A percentile compares a stretch with the other conserved stretches of the same genome.
Evolutionary conservation across 2,329 filamentous ascomycete species (phyloP).

Genomic region (Colletotrichum sp.): DNA sequence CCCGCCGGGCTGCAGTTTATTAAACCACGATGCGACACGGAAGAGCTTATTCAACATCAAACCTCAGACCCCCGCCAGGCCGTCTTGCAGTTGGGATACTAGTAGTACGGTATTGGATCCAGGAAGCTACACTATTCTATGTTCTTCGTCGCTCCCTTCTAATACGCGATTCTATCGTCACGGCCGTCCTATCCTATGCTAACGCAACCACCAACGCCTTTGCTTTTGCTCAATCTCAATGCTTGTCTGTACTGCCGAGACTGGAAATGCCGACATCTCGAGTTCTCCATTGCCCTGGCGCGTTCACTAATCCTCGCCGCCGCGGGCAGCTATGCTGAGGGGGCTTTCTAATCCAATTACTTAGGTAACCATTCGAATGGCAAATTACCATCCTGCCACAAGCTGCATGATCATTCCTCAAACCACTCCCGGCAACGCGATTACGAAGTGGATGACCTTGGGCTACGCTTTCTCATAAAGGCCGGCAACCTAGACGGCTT

Average conservation of each 20-base stretch:
- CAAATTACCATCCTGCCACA: neutral
- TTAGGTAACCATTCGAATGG: neutral
- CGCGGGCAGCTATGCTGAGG: neutral
- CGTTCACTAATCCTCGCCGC: neutral
- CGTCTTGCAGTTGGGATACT: neutral
- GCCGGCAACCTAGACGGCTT: constrained; percentile 15
- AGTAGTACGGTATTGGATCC: neutral
- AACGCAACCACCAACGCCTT: constrained; percentile 14
- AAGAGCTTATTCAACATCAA: neutral
- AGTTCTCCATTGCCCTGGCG: neutral
- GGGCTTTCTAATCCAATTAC: neutral
- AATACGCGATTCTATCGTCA: neutral
- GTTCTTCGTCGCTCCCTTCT: neutral
- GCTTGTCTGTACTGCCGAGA: neutral
- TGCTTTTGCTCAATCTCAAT: constrained; percentile 8
- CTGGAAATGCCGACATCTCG: neutral
- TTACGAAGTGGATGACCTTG: constrained; percentile 12
- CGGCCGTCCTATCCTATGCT: neutral
- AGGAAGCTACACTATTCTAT: neutral
- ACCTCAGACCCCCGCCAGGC: neutral
- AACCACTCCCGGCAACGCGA: neutral
- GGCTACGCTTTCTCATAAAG: constrained; percentile 22
- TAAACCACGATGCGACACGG: neutral
- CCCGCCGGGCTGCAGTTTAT: neutral
- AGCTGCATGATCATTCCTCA: neutral